Evolutionary conservation across 306 rosid species (phyloP).

Genomic region (Vigna nakashimae): DNA sequence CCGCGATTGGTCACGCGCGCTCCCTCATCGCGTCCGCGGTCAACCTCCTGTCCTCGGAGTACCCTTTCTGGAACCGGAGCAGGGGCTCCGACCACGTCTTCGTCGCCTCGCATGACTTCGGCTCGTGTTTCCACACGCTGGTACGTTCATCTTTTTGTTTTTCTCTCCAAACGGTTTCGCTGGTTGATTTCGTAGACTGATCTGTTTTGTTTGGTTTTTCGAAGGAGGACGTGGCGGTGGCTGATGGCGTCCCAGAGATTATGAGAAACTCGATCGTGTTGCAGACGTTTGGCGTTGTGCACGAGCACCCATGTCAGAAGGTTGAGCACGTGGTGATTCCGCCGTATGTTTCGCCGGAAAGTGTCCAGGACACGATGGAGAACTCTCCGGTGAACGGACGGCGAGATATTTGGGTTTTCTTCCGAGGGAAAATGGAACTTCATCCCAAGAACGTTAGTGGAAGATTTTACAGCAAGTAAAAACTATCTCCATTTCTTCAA

Average conservation of each 20-base stretch:
- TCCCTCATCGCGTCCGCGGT: slow-evolving; percentile 71
- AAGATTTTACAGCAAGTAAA: slow-evolving; percentile 94
- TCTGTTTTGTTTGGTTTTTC: background rate
- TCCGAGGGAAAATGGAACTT: slow-evolving; percentile 96
- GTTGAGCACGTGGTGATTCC: slow-evolving; percentile 92
- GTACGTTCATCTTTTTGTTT: slow-evolving; percentile 27
- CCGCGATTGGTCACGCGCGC: slow-evolving; percentile 95
- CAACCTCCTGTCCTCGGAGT: slow-evolving; percentile 52
- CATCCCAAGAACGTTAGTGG: slow-evolving; percentile 96
- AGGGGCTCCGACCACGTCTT: slow-evolving; percentile 86
- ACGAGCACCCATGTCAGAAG: slow-evolving; percentile 83
- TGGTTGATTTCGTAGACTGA: background rate
- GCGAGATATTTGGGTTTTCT: slow-evolving; percentile 86
- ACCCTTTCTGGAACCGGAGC: slow-evolving; percentile 80
- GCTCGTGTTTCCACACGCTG: slow-evolving; percentile 91
- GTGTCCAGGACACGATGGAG: slow-evolving; percentile 49
- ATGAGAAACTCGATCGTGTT: slow-evolving; percentile 80
- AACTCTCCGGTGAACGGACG: slow-evolving; percentile 55
- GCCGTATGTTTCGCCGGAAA: slow-evolving; percentile 78
- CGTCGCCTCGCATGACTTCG: slow-evolving; percentile 93
- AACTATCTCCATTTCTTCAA: slow-evolving; percentile 1
- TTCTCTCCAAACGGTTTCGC: background rate
- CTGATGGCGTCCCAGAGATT: slow-evolving; percentile 75
- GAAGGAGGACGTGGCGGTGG: slow-evolving; percentile 84
- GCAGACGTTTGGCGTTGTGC: slow-evolving; percentile 82